These are phyloP conservation scores for Mrakia blollopis DNA, from an alignment of 768 basidiomycete genomes.

Conservation along the genomic window DNA sequence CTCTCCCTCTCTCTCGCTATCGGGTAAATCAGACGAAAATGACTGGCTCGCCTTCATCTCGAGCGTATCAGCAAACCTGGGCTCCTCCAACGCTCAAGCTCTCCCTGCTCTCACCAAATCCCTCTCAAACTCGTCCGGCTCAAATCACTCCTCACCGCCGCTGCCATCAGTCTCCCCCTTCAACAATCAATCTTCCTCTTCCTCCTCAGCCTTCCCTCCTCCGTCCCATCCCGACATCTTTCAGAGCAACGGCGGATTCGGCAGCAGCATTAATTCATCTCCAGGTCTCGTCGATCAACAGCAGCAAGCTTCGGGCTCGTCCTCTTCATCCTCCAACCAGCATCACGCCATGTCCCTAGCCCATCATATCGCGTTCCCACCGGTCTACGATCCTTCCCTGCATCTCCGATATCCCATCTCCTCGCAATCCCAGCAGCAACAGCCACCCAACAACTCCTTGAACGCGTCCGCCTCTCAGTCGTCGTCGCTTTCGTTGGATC, in stretches of 20 bases:
- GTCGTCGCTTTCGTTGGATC: background rate
- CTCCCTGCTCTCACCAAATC: background rate
- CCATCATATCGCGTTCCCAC: background rate
- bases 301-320: background rate
- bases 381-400: background rate
- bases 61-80: background rate
- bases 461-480: background rate
- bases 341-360: background rate
- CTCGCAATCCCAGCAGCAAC: background rate
- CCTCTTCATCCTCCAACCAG: background rate
- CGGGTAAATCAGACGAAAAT: background rate
- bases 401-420: background rate
- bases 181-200: background rate
- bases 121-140: background rate
- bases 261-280: background rate
- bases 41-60: constrained; percentile 19
- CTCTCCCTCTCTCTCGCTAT: background rate
- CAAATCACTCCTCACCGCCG: background rate
- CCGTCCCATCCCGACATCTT: background rate
- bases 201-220: background rate
- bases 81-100: background rate
- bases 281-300: background rate
- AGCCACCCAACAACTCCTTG: background rate
- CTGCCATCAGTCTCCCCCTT: background rate
- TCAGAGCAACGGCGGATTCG: background rate